A percentile compares a stretch with the other conserved stretches of the same genome.
These are phyloP conservation scores for Melastoma malabathricum DNA, from an alignment of 345 rosid species.

Conservation along the genomic window DNA sequence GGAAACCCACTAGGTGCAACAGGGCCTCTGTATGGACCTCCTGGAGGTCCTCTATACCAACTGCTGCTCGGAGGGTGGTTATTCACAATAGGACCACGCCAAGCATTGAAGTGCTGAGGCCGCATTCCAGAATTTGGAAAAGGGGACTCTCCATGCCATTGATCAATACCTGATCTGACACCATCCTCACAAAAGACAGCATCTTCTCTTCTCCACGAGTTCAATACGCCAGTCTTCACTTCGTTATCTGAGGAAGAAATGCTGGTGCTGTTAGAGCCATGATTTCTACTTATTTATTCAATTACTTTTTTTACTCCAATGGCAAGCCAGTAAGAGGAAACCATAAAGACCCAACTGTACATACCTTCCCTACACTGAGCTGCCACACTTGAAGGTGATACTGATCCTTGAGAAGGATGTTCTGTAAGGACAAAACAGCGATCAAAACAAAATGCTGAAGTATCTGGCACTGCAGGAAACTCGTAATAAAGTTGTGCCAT, in stretches of 20 bases:
- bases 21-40: constrained; percentile 69
- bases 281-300: too few species aligned
- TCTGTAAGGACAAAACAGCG: constrained; percentile 31
- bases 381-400: constrained; percentile 40
- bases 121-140: constrained; percentile 44
- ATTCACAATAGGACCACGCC: constrained; percentile 62
- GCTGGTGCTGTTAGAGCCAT: constrained; percentile 17
- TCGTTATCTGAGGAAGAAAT: constrained; percentile 28
- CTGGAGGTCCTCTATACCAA: constrained; percentile 85
- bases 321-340: too few species aligned
- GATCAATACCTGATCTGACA: constrained; percentile 34
- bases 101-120: constrained; percentile 59
- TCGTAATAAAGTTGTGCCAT: too few species aligned
- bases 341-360: too few species aligned
- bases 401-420: constrained; percentile 29
- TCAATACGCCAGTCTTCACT: constrained; percentile 22
- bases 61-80: constrained; percentile 76
- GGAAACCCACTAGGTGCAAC: constrained; percentile 74
- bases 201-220: constrained; percentile 67
- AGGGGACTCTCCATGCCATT: constrained; percentile 57
- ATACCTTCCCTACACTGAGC: constrained; percentile 26
- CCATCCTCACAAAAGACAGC: constrained; percentile 45
- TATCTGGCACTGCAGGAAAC: too few species aligned
- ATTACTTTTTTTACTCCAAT: too few species aligned
- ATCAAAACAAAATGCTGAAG: neutral